Conservation (phyloP, 306 rosid genomes). For the Cucurbita ficifolia region DNA sequence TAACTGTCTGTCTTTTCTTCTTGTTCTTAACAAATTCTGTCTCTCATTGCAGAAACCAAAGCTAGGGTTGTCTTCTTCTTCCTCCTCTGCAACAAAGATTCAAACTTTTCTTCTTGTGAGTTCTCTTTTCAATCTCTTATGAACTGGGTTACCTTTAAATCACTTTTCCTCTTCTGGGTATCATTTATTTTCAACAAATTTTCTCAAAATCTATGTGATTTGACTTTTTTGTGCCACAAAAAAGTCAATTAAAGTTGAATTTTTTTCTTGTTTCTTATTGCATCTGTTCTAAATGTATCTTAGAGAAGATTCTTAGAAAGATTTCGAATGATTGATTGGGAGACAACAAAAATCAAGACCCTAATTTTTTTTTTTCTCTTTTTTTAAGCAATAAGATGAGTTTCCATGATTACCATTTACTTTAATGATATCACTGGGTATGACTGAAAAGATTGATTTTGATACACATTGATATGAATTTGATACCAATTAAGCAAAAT, state of each 20-base stretch:
- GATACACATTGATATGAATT: background rate
- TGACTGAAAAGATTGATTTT: background rate
- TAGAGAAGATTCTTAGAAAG: background rate
- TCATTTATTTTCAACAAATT: background rate
- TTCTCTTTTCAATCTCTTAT: background rate
- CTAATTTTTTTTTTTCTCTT: background rate
- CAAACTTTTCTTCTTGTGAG: constrained; percentile 1
- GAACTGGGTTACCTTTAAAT: background rate
- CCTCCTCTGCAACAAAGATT: background rate
- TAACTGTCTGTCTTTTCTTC: background rate
- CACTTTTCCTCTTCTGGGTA: background rate
- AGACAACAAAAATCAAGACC: constrained; percentile 1
- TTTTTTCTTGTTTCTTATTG: background rate
- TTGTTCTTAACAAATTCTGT: background rate
- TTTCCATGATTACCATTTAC: background rate
- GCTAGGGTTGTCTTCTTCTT: background rate
- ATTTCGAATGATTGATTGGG: background rate
- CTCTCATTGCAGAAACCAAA: background rate
- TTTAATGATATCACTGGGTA: background rate
- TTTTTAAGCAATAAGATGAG: background rate
- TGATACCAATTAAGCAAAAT: background rate
- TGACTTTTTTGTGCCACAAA: background rate
- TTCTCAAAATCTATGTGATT: background rate
- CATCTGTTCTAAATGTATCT: background rate
- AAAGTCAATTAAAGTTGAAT: background rate